These are phyloP conservation scores for Populus hybrid DNA, from an alignment of 441 rosid genomes.

Conservation along the genomic window DNA sequence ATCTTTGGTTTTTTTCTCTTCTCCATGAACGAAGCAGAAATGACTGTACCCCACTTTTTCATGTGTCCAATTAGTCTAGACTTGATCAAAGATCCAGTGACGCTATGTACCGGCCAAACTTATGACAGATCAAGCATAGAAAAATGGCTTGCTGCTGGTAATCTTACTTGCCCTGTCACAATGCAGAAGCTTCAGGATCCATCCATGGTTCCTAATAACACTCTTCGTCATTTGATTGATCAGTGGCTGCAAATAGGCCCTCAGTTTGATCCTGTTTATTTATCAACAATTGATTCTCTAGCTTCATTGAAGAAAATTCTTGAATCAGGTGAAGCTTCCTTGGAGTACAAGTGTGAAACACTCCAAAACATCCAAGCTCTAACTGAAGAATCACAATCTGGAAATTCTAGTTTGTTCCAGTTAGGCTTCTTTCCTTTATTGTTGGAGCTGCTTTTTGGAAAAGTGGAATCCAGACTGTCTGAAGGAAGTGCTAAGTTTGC, in stretches of 20 bases:
- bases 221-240: conserved; percentile 52
- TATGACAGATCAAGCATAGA: conserved; percentile 61
- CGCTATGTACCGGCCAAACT: conserved; percentile 65
- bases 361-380: conserved; percentile 26
- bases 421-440: conserved; percentile 46
- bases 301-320: conserved; percentile 34
- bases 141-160: conserved; percentile 56
- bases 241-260: conserved; percentile 43
- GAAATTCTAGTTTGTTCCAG: conserved; percentile 25
- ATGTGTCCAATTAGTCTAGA: conserved; percentile 65
- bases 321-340: conserved; percentile 27
- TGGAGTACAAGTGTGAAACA: conserved; percentile 25
- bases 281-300: conserved; percentile 17
- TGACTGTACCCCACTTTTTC: conserved; percentile 50
- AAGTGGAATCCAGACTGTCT: conserved; percentile 20
- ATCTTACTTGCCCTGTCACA: conserved; percentile 63
- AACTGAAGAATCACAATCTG: conserved; percentile 26
- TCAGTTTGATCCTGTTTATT: conserved; percentile 20
- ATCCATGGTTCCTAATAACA: conserved; percentile 52
- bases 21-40: conserved; percentile 33
- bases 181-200: conserved; percentile 61
- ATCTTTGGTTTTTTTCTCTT: background rate
- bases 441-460: conserved; percentile 33
- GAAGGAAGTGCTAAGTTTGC: conserved; percentile 24
- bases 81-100: conserved; percentile 59